Conservation (phyloP, 139 green algal species). For the Chlorella sp. region DNA sequence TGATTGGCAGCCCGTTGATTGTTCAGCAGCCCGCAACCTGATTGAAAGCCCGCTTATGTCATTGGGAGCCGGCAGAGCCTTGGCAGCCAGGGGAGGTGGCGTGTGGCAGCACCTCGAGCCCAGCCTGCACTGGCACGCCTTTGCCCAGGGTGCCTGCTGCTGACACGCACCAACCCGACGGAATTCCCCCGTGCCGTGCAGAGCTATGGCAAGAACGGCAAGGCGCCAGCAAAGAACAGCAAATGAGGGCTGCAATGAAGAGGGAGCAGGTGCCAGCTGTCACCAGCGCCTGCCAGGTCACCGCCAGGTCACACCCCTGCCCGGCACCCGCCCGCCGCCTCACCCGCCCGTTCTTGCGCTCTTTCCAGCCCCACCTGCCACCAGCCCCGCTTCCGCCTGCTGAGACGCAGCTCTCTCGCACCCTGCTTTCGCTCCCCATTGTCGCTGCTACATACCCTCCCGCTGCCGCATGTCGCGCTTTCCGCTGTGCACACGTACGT, state of each 20-base stretch:
- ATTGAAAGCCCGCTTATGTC: background rate
- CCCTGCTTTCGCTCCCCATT: background rate
- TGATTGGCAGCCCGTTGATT: too few relatives aligned
- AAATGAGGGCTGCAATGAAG: background rate
- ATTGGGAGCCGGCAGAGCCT: background rate
- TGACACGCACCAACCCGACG: background rate
- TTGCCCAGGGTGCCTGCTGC: background rate
- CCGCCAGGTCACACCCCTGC: background rate
- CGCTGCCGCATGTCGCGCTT: background rate
- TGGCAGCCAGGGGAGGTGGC: background rate
- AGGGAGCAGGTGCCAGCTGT: background rate
- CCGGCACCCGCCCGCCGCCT: background rate
- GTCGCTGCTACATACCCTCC: background rate
- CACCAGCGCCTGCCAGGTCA: background rate
- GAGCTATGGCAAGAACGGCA: conserved; percentile 22
- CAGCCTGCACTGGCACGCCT: background rate
- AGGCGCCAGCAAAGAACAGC: conserved; percentile 31
- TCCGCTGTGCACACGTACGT: background rate
- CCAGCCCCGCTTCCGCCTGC: background rate
- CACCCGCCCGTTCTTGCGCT: background rate
- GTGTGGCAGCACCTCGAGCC: too few relatives aligned
- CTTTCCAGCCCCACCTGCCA: background rate
- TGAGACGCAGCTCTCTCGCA: background rate
- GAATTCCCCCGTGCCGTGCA: background rate
- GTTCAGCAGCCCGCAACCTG: too few relatives aligned